Evolutionary conservation across 2,329 filamentous ascomycete species (phyloP), one percentile per base, ranked within the genome.

Genomic region (Seiridium cupressi): DNA sequence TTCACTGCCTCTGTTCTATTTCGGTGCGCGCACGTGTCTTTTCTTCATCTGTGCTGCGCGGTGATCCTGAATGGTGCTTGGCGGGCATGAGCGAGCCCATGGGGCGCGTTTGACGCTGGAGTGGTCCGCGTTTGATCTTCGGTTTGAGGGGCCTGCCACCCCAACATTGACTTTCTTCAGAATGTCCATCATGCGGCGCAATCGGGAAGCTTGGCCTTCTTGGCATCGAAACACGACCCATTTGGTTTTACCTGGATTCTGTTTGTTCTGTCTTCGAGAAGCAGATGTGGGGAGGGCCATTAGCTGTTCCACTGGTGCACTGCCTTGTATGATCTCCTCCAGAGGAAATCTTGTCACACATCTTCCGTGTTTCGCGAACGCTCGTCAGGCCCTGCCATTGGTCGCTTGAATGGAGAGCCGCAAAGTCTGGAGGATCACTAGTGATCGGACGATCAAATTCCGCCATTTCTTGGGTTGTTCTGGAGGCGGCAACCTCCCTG

Each of bases 101-200:
- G 49, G 49, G 44, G 42, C 32, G 38, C 34, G 55, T 58, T 58
- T 58, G 44, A 58, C 38, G 32, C 44, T 48, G 55, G 51, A 51
- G 55, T 58, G 26, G 44, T 44, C 46, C 55, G 31, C 38, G 55
- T 58, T 58, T 58, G 55, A 58, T 58, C 55, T 58, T 46, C 55
- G 35, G 55, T 58, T 51, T 51, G 44, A 51, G 44, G 42, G 34
- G 44, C 55, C 34, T n/a, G 44, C 36, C 44, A 49, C 18, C 46
- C 55, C 32, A 36, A 18, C 36, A 55, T 34, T 26, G 35, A 26
- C 32, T 49, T 49, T 49, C 47, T 49, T 49, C 26, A 32, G 26
- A 49, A 49, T 32, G 8, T 6, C 44, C 44, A 18, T 11, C 44
- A 10, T 10, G 47, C 47, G 31, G 51, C 35, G 34, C 18, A 26